Percentiles rank a stretch among this genome's conserved stretches.
Conservation (phyloP, 1,284 basidiomycete genomes). For the Papiliotrema nemorosa region DNA sequence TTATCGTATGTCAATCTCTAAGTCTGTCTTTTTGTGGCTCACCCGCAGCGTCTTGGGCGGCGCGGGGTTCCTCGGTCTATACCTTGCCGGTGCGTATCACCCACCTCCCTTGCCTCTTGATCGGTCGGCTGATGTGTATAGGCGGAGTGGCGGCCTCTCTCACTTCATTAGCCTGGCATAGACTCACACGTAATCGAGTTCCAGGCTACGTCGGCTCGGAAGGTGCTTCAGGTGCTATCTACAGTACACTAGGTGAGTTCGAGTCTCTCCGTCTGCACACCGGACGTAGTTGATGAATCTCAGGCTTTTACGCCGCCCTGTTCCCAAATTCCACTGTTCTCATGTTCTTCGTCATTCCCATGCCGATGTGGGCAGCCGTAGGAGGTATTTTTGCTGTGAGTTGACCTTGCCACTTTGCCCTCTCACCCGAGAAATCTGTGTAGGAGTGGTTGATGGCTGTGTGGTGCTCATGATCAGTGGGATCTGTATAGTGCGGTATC, state of each 20-base stretch:
- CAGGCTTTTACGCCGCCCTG: constrained; percentile 68
- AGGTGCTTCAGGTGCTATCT: constrained; percentile 58
- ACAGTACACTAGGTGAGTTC: constrained; percentile 35
- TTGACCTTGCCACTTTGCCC: not conserved
- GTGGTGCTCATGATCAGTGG: constrained; percentile 19
- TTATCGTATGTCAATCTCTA: constrained; percentile 47
- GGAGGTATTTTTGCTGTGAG: constrained; percentile 63
- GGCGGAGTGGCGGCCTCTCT: constrained; percentile 61
- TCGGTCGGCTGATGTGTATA: too few species aligned
- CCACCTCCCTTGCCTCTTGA: too few species aligned
- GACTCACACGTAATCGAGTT: constrained; percentile 43
- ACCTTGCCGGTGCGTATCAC: constrained; percentile 65
- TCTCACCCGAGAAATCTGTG: too few species aligned
- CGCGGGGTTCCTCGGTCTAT: constrained; percentile 67
- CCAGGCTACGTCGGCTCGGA: constrained; percentile 51
- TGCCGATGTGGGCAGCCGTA: constrained; percentile 77
- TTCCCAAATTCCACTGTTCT: constrained; percentile 67
- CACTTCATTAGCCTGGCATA: constrained; percentile 60
- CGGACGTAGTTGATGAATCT: not conserved
- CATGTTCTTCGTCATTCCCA: constrained; percentile 77
- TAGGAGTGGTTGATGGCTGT: too few species aligned
- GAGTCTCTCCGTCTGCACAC: not conserved
- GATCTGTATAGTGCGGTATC: constrained; percentile 32
- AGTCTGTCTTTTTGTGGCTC: not conserved
- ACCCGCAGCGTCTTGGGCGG: constrained; percentile 64